Evolutionary conservation across 2,329 filamentous ascomycete genomes (phyloP), one percentile per base, ranked within the genome.

Genomic region (Pseudogymnoascus sp.): DNA sequence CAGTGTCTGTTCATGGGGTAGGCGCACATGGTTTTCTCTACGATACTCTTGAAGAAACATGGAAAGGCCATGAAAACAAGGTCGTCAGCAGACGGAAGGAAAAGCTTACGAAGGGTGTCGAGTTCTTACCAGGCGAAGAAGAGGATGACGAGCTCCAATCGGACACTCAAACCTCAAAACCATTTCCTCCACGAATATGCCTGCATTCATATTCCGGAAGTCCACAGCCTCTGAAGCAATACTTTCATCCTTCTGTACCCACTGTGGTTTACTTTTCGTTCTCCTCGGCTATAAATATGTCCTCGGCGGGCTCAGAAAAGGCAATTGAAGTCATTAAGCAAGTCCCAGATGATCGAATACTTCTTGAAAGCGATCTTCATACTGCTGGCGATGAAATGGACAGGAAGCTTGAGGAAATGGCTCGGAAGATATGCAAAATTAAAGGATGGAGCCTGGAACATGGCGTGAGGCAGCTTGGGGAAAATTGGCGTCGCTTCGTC

Each of bases 341-440:
- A 2, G 78, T 95, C 2, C 92, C 94, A 0, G 87, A 90, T 64
- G 82, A 92, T 65, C 80, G 85, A 59, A 76, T 99, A 10, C 78
- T 99, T 18, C 79, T 95, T 2, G 94, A 99, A 73, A 97, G 91
- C 70, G 94, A 99, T 72, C 71, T 96, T 61, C 90, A 97, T 71
- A 81, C 76, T 18, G 94, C 92, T 0, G 94, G 94, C 0, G 77
- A 84, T 1, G 75, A 79, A 57, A 95, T 97, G 89, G 94, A 97
- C 69, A 73, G 75, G 2, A 75, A 83, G 61, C 74, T 99, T 10
- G 88, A 92, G 69, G 81, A 88, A 48, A 86, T 92, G 63, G 83
- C 88, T 60, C 77, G 85, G n/a, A 83, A 80, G 62, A 81, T 97
- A 4, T 96, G 92, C 69, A 72, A 80, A 56, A 77, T 91, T 48